Base-by-base conservation (phyloP, 306 rosid species). In the Mimosa pudica region DNA sequence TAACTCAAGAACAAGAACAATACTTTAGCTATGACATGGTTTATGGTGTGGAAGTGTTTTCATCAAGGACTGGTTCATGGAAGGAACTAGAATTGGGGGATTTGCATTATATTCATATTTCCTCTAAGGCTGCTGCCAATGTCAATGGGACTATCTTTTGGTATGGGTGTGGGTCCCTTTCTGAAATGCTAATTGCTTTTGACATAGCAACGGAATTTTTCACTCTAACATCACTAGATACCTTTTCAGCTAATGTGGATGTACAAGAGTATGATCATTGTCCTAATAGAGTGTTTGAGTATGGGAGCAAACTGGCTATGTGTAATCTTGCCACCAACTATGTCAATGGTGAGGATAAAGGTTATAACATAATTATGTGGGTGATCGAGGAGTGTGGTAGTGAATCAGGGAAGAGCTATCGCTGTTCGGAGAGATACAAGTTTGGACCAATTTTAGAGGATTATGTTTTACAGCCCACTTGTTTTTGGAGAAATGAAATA, bases 61-160 rank as follows among this genome's bases (percentile, higher is more conserved):
- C 57, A 14, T 11, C 14, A 51, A 51, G 57, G 7, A 51, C 8
- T 12, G 57, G 57, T 51, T 51, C 57, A 51, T 51, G 57, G 57
- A 51, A 51, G 57, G 57, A 51, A 51, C 18, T 14, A 51, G 18
- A 51, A 14, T 11, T 13, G 17, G 7, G 17, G 55, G 6, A 3
- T 49, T 12, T 49, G 3, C 12, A 1, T 0, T 0, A 3, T 12
- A 3, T n/a, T 0, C 1, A 1, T 2, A 0, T 51, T 51, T 51
- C 1, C 0, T 0, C 57, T 14, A 1, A 1, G 4, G n/a, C n/a
- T 6, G 57, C 2, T 51, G 5, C 5, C n/a, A 13, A 0, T 51
- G 57, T 6, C 4, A 13, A 51, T 51, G 57, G 57, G 14, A 14
- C 57, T 51, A 49, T 49, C 4, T 49, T 49, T 10, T 49, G 54